A percentile compares a stretch with the other conserved stretches of the same genome.
Evolutionary conservation across 2,329 filamentous ascomycete genomes (phyloP).

Genomic region (Exophiala spinifera): DNA sequence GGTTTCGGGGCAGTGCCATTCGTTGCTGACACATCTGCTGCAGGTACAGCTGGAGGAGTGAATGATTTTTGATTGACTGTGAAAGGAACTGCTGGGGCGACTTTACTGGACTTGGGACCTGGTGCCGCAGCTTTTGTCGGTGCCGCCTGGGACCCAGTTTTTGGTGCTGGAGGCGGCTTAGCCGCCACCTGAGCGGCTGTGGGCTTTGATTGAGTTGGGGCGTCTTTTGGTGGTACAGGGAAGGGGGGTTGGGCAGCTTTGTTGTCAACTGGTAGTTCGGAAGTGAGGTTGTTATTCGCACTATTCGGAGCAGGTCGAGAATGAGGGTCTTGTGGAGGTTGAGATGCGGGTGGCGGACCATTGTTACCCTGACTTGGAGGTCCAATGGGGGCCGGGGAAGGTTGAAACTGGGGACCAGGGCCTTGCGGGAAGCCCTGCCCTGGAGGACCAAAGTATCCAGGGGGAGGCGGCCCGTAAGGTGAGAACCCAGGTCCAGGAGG

Average conservation of each 20-base stretch:
- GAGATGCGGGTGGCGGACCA: constrained; percentile 33
- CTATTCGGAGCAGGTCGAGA: constrained; percentile 27
- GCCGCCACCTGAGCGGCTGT: constrained; percentile 28
- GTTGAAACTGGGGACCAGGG: constrained; percentile 59
- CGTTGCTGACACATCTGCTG: constrained; percentile 32
- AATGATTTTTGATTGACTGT: constrained; percentile 36
- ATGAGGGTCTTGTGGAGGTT: constrained; percentile 29
- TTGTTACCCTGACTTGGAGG: constrained; percentile 49
- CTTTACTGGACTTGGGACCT: constrained; percentile 41
- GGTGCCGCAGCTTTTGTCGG: constrained; percentile 25
- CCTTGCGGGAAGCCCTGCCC: constrained; percentile 70
- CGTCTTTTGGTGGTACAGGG: constrained; percentile 29
- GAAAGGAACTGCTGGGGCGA: constrained; percentile 47
- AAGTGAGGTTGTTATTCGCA: constrained; percentile 37
- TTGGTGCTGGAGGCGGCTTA: constrained; percentile 19
- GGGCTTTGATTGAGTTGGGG: constrained; percentile 27
- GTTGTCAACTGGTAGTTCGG: constrained; percentile 43
- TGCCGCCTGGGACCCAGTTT: constrained; percentile 15
- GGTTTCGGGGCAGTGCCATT: constrained; percentile 31
- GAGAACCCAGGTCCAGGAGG: constrained; percentile 61
- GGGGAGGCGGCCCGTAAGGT: constrained; percentile 70
- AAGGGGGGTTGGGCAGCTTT: constrained; percentile 39
- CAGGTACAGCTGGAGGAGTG: constrained; percentile 34
- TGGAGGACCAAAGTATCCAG: constrained; percentile 66
- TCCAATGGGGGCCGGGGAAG: constrained; percentile 55